Evolutionary conservation across 208 protist genomes (phyloP), one percentile per base, ranked within the genome.

Genomic region (Leishmania guyanensis): DNA sequence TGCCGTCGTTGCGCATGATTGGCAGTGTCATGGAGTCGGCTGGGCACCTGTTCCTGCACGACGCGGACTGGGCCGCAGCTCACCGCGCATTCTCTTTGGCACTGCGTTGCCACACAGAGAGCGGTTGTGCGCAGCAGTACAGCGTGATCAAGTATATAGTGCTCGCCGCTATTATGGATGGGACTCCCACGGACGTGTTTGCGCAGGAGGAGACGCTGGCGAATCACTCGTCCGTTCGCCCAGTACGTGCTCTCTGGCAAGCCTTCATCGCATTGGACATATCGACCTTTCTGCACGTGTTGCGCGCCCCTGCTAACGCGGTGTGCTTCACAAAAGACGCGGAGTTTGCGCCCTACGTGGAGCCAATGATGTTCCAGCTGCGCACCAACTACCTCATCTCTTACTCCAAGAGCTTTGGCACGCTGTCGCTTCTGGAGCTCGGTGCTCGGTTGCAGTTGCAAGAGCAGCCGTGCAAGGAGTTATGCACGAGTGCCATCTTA

Each of bases 51-150:
- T 96, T 92, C 77, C 88, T 97, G 46, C 86, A 91, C 73, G 85
- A 97, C 54, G 88, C 85, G n/a, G 88, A 99, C 76, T 99, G 96
- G 94, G 78, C 82, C 50, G 88, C 93, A 9, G 99, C 98, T 33
- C 88, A 98, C 82, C 84, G 88, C 14, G 94, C 98, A 77, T 99
- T 99, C 80, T 97, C 98, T 62, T 69, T 84, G 8, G 96, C 97
- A 0, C 98, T 98, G 87, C 92, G 93, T 72, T 87, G 94, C 87
- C 99, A 98, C 86, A 98, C 98, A 81, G 98, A 99, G 77, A 90
- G 89, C 56, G 98, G 98, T 29, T 98, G 99, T 84, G 93, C 93
- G 29, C 98, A 97, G 81, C 79, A 93, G 60, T 98, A 92, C 81
- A 92, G 97, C 54, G 91, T 97, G 48, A 82, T 96, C 64, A 81